These are phyloP conservation scores for Populus euphratica DNA, from an alignment of 345 rosid species.

Conservation along the genomic window DNA sequence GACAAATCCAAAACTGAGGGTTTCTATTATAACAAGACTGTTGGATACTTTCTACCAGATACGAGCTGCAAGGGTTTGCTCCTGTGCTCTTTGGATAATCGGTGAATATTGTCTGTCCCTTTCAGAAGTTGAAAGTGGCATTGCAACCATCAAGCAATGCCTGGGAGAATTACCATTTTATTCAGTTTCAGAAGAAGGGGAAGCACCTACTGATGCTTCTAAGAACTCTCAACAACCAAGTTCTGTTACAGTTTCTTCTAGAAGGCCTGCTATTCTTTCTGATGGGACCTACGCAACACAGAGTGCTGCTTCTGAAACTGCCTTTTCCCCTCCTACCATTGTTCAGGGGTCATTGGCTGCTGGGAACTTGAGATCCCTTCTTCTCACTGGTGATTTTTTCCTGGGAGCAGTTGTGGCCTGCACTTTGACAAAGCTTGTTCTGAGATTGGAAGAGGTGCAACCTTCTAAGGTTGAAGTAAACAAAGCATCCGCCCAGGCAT, in stretches of 20 bases:
- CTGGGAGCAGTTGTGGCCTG: constrained; percentile 97
- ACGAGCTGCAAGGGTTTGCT: constrained; percentile 79
- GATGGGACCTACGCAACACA: constrained; percentile 92
- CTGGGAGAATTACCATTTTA: constrained; percentile 84
- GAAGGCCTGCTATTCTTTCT: constrained; percentile 80
- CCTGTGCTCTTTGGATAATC: constrained; percentile 89
- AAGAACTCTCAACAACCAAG: constrained; percentile 53
- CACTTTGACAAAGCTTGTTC: constrained; percentile 81
- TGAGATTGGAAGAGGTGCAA: constrained; percentile 95
- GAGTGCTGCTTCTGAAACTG: constrained; percentile 90
- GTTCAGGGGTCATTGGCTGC: constrained; percentile 72
- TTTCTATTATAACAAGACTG: constrained; percentile 79
- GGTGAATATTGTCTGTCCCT: constrained; percentile 87
- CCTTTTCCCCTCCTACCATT: constrained; percentile 68
- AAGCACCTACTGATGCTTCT: constrained; percentile 48
- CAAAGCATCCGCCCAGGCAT: constrained; percentile 53
- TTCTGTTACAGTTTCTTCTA: constrained; percentile 61
- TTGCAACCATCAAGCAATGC: constrained; percentile 75
- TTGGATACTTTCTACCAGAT: constrained; percentile 88
- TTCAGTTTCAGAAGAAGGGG: constrained; percentile 67
- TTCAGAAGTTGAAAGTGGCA: constrained; percentile 81
- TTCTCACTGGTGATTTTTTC: constrained; percentile 93
- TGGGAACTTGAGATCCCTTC: constrained; percentile 83
- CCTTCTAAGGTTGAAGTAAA: constrained; percentile 73
- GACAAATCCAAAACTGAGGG: constrained; percentile 77